Evolutionary conservation across 106 monocot genomes (phyloP).

Genomic region (Allium sativum): DNA sequence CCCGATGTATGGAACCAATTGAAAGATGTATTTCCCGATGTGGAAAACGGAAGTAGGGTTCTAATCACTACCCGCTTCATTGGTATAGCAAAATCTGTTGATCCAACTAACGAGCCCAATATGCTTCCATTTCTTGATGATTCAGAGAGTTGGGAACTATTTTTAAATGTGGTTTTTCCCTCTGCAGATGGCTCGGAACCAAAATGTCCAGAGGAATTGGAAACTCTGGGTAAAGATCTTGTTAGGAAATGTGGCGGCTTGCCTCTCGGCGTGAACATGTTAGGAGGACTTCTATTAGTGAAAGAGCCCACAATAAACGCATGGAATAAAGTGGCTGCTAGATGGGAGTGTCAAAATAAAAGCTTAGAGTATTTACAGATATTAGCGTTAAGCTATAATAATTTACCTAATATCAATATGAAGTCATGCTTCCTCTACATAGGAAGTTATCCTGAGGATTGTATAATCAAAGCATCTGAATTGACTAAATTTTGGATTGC

Average conservation of each 20-base stretch:
- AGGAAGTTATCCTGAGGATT: conserved; percentile 24
- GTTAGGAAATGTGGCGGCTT: conserved; percentile 36
- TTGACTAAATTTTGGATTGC: conserved; percentile 36
- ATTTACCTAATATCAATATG: conserved; percentile 7
- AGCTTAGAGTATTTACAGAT: conserved; percentile 23
- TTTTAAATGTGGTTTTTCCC: conserved; percentile 27
- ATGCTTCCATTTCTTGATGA: conserved; percentile 16
- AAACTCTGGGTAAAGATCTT: conserved; percentile 14
- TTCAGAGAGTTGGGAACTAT: conserved; percentile 26
- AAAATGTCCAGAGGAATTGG: conserved; percentile 11
- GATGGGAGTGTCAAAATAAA: conserved; percentile 20
- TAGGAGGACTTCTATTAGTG: conserved; percentile 24
- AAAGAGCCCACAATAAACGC: conserved; percentile 3
- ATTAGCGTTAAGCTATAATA: conserved; percentile 34
- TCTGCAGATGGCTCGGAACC: background rate
- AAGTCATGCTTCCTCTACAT: conserved; percentile 43
- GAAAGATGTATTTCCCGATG: conserved; percentile 7
- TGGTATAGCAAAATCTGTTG: conserved; percentile 16
- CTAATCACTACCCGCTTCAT: conserved; percentile 11
- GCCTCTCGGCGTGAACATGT: conserved; percentile 35
- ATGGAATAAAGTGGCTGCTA: conserved; percentile 18
- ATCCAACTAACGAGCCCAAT: conserved; percentile 7
- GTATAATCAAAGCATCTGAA: conserved; percentile 14
- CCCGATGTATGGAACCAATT: conserved; percentile 6
- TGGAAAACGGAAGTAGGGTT: conserved; percentile 10